A percentile compares a stretch with the other conserved stretches of the same genome.
phyloP scores from a whole-genome alignment of 2,329 filamentous ascomycete species.

The Clarireedia homoeocarpa region DNA sequence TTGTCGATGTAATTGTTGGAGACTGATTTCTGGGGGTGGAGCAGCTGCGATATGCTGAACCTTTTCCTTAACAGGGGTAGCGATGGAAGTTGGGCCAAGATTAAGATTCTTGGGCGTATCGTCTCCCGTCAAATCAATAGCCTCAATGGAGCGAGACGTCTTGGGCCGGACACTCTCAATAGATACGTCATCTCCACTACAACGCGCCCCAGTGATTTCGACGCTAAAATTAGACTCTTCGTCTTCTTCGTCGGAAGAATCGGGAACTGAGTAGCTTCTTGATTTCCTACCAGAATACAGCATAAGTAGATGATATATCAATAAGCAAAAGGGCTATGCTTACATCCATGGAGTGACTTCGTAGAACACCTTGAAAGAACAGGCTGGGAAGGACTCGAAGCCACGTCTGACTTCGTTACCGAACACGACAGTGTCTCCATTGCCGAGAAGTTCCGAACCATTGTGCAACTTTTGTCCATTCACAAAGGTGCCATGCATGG shows the following conservation, averaged over 20 bases:
- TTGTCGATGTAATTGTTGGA: neutral
- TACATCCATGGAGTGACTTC: conserved; percentile 24
- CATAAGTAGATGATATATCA: neutral
- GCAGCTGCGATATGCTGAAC: neutral
- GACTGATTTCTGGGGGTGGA: neutral
- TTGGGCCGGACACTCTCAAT: conserved; percentile 18
- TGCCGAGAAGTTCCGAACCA: conserved; percentile 24
- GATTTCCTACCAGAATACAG: conserved; percentile 16
- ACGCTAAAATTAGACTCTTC: conserved; percentile 23
- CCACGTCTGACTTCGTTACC: conserved; percentile 43
- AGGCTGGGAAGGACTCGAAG: conserved; percentile 31
- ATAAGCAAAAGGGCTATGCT: conserved; percentile 4
- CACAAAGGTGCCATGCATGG: conserved; percentile 55
- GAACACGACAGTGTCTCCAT: conserved; percentile 36
- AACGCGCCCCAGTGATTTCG: conserved; percentile 17
- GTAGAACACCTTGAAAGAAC: conserved; percentile 23
- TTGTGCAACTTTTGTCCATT: conserved; percentile 38
- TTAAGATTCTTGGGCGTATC: conserved; percentile 17
- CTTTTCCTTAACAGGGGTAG: neutral
- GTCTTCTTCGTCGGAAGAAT: conserved; percentile 26
- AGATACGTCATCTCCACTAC: conserved; percentile 23
- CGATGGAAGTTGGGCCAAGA: neutral
- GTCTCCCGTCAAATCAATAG: conserved; percentile 28
- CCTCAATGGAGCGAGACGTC: conserved; percentile 13
- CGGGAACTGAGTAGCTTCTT: conserved; percentile 22